Evolutionary conservation across 2,329 filamentous ascomycete genomes (phyloP).

Genomic region (Trichoderma aggressivum): DNA sequence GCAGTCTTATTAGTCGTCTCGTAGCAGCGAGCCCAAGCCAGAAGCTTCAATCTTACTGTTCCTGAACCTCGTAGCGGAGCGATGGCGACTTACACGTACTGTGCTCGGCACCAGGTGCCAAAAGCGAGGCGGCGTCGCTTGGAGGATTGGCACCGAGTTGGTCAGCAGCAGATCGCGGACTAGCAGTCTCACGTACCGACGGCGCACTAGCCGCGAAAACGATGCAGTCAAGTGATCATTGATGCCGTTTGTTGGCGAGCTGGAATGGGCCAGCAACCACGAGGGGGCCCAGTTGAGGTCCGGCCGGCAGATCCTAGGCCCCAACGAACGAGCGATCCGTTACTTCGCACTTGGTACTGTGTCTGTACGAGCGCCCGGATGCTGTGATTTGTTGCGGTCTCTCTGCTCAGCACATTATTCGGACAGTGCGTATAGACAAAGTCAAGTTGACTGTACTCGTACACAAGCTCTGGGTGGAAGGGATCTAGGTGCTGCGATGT

Average conservation of each 20-base stretch:
- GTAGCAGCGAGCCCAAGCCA: not conserved
- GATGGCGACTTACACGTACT: not conserved
- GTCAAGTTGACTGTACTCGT: not conserved
- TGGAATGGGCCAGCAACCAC: slow-evolving; percentile 4
- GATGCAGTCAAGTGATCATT: slow-evolving; percentile 19
- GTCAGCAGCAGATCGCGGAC: slow-evolving; percentile 12
- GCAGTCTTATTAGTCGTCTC: not conserved
- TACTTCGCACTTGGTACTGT: not conserved
- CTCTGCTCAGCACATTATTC: not conserved
- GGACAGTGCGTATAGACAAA: not conserved
- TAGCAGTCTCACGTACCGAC: not conserved
- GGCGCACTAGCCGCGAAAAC: slow-evolving; percentile 12
- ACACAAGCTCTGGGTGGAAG: not conserved
- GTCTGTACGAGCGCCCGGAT: not conserved
- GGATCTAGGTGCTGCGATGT: not conserved
- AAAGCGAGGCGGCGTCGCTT: not conserved
- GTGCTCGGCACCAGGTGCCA: not conserved
- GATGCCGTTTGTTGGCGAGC: not conserved
- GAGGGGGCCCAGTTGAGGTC: not conserved
- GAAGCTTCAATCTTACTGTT: not conserved
- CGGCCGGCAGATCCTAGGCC: not conserved
- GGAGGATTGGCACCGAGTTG: slow-evolving; percentile 6
- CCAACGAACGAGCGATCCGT: not conserved
- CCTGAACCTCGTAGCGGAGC: not conserved
- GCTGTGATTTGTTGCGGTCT: not conserved